Evolutionary conservation across 1,284 basidiomycete species (phyloP).

Genomic region (Fistulinella cinereoalba): DNA sequence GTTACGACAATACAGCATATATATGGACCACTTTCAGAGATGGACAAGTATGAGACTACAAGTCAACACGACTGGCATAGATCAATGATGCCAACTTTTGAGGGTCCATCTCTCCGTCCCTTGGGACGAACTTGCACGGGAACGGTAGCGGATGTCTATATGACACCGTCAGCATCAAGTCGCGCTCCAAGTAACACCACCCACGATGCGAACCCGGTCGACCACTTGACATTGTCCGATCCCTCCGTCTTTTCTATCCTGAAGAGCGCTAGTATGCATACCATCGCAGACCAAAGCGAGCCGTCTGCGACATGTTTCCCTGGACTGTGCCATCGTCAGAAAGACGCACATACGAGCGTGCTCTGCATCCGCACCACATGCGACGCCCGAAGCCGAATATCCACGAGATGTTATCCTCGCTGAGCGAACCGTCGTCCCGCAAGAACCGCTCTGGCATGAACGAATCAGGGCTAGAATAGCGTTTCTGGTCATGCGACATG

Average conservation of each 20-base stretch:
- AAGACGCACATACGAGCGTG: no score
- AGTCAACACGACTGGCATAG: constrained; percentile 1
- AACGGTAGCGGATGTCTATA: constrained; percentile 17
- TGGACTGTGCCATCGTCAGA: constrained; percentile 5
- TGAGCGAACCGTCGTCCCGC: constrained; percentile 14
- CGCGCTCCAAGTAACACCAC: neutral
- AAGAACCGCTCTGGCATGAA: constrained; percentile 28
- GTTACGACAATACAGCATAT: no score
- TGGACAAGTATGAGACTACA: no score
- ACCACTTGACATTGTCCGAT: constrained; percentile 16
- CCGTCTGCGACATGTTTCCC: constrained; percentile 26
- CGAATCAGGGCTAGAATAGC: constrained; percentile 15
- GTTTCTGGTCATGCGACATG: constrained; percentile 18
- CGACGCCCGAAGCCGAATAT: constrained; percentile 28
- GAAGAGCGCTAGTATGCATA: constrained; percentile 16
- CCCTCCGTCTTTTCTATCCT: constrained; percentile 13
- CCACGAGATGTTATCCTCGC: constrained; percentile 14
- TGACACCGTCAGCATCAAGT: neutral
- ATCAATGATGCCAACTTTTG: constrained; percentile 15
- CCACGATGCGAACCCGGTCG: constrained; percentile 12
- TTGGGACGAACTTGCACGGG: constrained; percentile 18
- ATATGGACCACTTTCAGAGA: no score
- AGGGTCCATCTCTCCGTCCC: constrained; percentile 14
- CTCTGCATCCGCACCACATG: constrained; percentile 16
- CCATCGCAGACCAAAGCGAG: constrained; percentile 28